These are phyloP conservation scores for Nigrograna mackinnonii DNA, from an alignment of 2,329 filamentous ascomycete species.

Conservation along the genomic window DNA sequence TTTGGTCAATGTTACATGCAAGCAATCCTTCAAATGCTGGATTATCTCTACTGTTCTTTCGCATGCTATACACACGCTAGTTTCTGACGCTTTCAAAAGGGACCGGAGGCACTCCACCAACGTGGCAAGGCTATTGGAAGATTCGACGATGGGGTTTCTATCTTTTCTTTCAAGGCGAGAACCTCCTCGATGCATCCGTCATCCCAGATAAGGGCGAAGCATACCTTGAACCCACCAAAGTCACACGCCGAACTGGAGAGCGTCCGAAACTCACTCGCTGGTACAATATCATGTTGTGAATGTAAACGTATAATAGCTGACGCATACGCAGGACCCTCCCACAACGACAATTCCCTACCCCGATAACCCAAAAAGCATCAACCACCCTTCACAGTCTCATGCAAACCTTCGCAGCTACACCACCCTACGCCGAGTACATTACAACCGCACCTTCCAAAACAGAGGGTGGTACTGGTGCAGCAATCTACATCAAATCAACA, in stretches of 20 bases:
- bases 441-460: conserved; percentile 25
- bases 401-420: conserved; percentile 18
- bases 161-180: conserved; percentile 24
- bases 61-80: no score
- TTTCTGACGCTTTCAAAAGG: no score
- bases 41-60: no score
- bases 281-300: not conserved
- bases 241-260: conserved; percentile 20
- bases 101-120: conserved; percentile 35
- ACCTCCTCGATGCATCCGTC: conserved; percentile 25
- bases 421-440: conserved; percentile 23
- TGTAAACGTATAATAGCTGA: conserved; percentile 1
- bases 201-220: conserved; percentile 24
- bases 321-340: conserved; percentile 23
- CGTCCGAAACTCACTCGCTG: conserved; percentile 27
- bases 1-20: no score
- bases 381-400: conserved; percentile 22
- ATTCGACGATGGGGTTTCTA: conserved; percentile 33
- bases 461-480: conserved; percentile 34
- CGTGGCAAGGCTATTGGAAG: conserved; percentile 30
- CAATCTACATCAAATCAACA: conserved; percentile 30
- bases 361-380: conserved; percentile 23
- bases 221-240: conserved; percentile 24
- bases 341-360: conserved; percentile 26
- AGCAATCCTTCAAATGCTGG: no score